A percentile compares a stretch with the other conserved stretches of the same genome.
Conservation (phyloP, 495 filamentous ascomycete genomes). For the Penicillium mononematosum region DNA sequence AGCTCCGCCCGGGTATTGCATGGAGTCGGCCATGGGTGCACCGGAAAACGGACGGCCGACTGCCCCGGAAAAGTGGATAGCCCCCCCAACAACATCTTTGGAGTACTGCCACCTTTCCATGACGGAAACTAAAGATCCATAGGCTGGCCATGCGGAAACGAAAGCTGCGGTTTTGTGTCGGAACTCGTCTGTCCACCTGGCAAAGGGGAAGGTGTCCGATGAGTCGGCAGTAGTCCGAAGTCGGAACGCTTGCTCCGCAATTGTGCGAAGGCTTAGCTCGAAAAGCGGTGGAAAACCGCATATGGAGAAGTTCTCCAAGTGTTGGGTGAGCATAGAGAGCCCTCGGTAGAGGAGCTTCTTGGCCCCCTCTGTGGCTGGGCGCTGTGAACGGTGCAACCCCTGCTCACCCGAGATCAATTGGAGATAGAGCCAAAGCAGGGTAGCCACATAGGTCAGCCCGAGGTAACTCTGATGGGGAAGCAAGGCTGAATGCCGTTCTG, state of each 20-base stretch:
- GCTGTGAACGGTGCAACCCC: slow-evolving; percentile 36
- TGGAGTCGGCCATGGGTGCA: slow-evolving; percentile 2
- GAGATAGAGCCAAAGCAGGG: slow-evolving; percentile 46
- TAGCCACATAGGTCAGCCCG: slow-evolving; percentile 46
- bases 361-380: slow-evolving; percentile 42
- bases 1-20: slow-evolving; percentile 7
- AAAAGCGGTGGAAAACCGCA: slow-evolving; percentile 51
- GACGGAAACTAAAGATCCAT: slow-evolving; percentile 32
- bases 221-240: slow-evolving; percentile 36
- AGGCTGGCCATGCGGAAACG: slow-evolving; percentile 38
- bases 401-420: slow-evolving; percentile 38
- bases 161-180: slow-evolving; percentile 33
- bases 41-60: slow-evolving; percentile 8
- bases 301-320: slow-evolving; percentile 47
- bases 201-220: slow-evolving; percentile 38
- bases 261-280: slow-evolving; percentile 41
- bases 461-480: slow-evolving; percentile 53
- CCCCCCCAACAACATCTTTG: slow-evolving; percentile 20
- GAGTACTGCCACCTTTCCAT: slow-evolving; percentile 38
- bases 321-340: slow-evolving; percentile 44
- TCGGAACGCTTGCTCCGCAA: slow-evolving; percentile 38
- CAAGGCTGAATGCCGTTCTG: slow-evolving; percentile 43
- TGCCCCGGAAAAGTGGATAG: slow-evolving; percentile 12
- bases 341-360: slow-evolving; percentile 47
- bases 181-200: slow-evolving; percentile 41